A percentile compares a stretch with the other conserved stretches of the same genome.
These are phyloP conservation scores for Crucihimalaya himalaica DNA, from an alignment of 345 rosid species.

Conservation along the genomic window DNA sequence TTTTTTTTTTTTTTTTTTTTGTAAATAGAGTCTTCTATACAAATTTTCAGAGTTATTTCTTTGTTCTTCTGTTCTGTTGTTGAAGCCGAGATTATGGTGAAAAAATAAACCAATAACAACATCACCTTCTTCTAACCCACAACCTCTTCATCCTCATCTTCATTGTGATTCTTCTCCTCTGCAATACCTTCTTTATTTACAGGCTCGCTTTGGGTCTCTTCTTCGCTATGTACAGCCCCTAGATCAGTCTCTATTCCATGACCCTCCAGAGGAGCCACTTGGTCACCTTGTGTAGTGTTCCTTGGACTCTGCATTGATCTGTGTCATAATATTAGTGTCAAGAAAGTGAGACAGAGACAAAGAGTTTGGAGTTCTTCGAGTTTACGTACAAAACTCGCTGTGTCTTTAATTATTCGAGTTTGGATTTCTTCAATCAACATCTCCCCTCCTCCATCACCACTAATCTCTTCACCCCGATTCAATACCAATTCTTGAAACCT, in stretches of 20 bases:
- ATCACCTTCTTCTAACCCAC: conserved; percentile 55
- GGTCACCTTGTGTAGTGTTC: conserved; percentile 1
- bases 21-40: no score
- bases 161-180: conserved; percentile 56
- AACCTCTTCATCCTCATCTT: conserved; percentile 65
- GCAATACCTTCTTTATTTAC: conserved; percentile 57
- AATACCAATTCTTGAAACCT: conserved; percentile 57
- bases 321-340: conserved; percentile 20
- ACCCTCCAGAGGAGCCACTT: conserved; percentile 17
- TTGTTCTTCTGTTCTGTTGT: conserved; percentile 11
- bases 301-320: conserved; percentile 22
- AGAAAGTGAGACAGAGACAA: conserved; percentile 7
- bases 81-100: conserved; percentile 18
- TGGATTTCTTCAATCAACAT: conserved; percentile 67
- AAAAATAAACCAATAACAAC: conserved; percentile 29
- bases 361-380: background rate
- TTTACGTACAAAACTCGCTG: no score
- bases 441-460: conserved; percentile 56
- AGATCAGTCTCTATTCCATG: conserved; percentile 19
- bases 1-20: no score
- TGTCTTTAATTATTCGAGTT: conserved; percentile 61
- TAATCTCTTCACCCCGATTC: conserved; percentile 45
- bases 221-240: conserved; percentile 41
- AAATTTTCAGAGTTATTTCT: conserved; percentile 21
- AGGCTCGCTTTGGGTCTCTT: conserved; percentile 47